Conservation (phyloP, 176 grass and related monocot genomes). For the Phoenix roebelenii region DNA sequence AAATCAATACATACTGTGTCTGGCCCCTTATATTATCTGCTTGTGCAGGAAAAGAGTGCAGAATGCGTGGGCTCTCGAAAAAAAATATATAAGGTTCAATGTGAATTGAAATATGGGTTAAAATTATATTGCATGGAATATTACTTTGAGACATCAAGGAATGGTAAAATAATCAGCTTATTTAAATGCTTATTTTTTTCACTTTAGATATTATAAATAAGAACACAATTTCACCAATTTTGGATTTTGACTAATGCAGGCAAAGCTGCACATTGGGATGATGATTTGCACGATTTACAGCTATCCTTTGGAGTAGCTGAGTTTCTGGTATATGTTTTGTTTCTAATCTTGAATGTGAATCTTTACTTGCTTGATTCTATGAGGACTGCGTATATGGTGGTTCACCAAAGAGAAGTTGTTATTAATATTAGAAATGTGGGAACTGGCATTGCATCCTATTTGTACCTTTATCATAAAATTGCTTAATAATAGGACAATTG, state of each 20-base stretch:
- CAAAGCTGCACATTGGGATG: conserved; percentile 64
- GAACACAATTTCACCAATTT: not conserved
- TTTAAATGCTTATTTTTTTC: not conserved
- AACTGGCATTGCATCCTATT: too few relatives aligned
- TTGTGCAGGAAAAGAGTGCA: conserved; percentile 81
- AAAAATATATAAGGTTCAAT: conserved; percentile 67
- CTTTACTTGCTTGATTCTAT: conserved; percentile 1
- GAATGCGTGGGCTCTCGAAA: conserved; percentile 40
- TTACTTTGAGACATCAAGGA: conserved; percentile 63
- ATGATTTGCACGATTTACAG: conserved; percentile 78
- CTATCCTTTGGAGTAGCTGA: conserved; percentile 78
- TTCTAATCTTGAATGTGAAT: not conserved
- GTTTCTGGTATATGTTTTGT: conserved; percentile 55
- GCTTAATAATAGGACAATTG: too few relatives aligned
- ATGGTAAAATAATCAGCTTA: conserved; percentile 35
- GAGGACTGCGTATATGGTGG: too few relatives aligned
- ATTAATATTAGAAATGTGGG: too few relatives aligned
- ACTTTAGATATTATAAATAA: conserved; percentile 14
- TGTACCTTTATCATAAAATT: too few relatives aligned
- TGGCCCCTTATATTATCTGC: too few relatives aligned
- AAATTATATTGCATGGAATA: conserved; percentile 84
- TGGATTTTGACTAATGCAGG: conserved; percentile 29
- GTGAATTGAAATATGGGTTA: conserved; percentile 76
- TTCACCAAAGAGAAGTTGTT: too few relatives aligned
- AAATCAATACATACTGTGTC: not conserved